Base-by-base conservation (phyloP, 2,329 filamentous ascomycete genomes). In the Botrytis tulipae region DNA sequence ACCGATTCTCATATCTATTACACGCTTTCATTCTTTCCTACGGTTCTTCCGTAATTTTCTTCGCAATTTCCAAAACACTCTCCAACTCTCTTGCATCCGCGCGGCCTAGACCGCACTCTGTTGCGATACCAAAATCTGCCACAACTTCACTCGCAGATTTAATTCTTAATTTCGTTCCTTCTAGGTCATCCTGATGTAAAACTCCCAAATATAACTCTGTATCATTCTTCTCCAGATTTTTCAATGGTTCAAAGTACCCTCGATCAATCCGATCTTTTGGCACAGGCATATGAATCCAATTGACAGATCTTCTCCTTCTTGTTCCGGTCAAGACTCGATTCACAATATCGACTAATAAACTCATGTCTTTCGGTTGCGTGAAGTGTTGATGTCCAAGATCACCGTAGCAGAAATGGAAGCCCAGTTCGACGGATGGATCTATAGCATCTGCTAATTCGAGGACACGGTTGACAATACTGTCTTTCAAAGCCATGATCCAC, bases 371-470 rank as follows among this genome's bases (percentile, higher is more conserved):
- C 0, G 85, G 84, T 71, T 86, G 82, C n/a, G 82, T 74, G 74
- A 84, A 85, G 76, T 85, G 84, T 68, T 78, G 77, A 76, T 86
- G 84, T 1, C 79, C 77, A 7, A 83, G 78, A 74, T 86, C 84
- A 20, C 85, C 85, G 75, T 86, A 86, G 78, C 85, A 86, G 32
- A 86, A 80, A 76, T 86, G 85, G 46, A 84, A 80, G 0, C 84
- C 85, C 71, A 86, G 63, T 57, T 84, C 80, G 1, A 85, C 82
- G 74, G 82, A 80, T 9, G 77, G 46, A 48, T 81, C 77, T 7
- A 85, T 79, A 14, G 76, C 76, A 12, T 76, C 75, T 10, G 80
- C 78, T 72, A 84, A 75, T 3, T 79, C 76, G 4, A 77, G 70
- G 14, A 83, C 75, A 20, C 83, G 79, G 9, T 81, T 77, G 14